Evolutionary conservation across 495 filamentous ascomycete species (phyloP).

Genomic region (Aspergillus sclerotiicarbonarius): DNA sequence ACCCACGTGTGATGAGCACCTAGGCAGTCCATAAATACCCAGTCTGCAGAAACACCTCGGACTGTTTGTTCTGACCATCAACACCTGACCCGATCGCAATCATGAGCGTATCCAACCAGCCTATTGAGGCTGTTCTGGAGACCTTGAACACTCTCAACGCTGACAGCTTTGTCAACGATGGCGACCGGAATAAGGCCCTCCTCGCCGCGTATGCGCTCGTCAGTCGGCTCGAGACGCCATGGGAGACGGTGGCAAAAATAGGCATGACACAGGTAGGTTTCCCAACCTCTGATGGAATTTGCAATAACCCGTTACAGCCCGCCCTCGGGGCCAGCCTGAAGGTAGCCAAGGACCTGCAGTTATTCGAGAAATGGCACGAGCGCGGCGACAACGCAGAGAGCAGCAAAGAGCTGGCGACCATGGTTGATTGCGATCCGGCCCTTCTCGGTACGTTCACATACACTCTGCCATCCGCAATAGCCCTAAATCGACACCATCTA

Average conservation of each 20-base stretch:
- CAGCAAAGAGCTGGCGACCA: background rate
- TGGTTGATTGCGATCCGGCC: background rate
- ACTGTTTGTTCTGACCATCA: too few species aligned
- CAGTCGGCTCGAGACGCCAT: conserved; percentile 5
- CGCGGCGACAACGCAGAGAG: background rate
- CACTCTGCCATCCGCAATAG: background rate
- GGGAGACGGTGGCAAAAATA: conserved; percentile 5
- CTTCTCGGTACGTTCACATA: background rate
- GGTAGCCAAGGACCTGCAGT: conserved; percentile 1
- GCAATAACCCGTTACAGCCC: background rate
- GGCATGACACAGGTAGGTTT: background rate
- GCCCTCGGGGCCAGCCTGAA: conserved; percentile 5
- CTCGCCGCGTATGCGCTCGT: conserved; percentile 5
- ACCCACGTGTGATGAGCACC: too few species aligned
- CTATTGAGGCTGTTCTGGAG: too few species aligned
- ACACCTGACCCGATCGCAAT: too few species aligned
- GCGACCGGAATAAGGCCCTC: conserved; percentile 4
- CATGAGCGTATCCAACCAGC: too few species aligned
- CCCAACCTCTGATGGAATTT: background rate
- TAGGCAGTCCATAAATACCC: too few species aligned
- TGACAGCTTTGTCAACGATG: background rate
- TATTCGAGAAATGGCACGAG: conserved; percentile 10
- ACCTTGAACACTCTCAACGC: too few species aligned
- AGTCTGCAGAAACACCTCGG: too few species aligned
- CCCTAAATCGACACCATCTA: background rate